Evolutionary conservation across 257 asterid species (phyloP).

Genomic region (Thymus mandschuricus): DNA sequence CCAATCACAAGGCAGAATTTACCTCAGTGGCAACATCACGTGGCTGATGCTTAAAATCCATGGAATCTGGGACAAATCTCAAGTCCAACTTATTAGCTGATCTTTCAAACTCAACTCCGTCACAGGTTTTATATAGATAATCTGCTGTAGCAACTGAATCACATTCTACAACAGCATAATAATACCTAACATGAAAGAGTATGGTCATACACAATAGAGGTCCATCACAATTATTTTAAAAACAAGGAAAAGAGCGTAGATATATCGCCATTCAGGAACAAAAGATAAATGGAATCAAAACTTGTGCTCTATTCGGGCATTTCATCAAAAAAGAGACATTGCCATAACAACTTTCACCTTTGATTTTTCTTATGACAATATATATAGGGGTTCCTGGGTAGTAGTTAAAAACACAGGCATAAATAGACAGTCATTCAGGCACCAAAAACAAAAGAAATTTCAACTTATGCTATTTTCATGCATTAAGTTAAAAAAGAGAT

Average conservation of each 20-base stretch:
- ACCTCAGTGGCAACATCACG: conserved; percentile 94
- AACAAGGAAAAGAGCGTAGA: not conserved
- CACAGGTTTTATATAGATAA: conserved; percentile 79
- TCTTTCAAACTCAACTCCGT: conserved; percentile 93
- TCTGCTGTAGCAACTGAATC: conserved; percentile 95
- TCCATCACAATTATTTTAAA: not conserved
- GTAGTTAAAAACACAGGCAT: not conserved
- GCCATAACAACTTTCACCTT: too few relatives aligned
- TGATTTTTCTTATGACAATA: too few relatives aligned
- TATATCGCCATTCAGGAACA: not conserved
- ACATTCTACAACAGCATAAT: conserved; percentile 86
- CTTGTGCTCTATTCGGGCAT: not conserved
- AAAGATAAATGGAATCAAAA: not conserved
- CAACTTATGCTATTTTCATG: not conserved
- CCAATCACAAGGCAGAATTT: conserved; percentile 27
- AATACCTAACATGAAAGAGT: conserved; percentile 59
- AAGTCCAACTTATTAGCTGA: conserved; percentile 87
- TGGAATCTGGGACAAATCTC: conserved; percentile 90
- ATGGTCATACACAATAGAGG: conserved; percentile 11
- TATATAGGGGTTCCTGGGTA: not conserved
- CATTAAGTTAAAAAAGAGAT: not conserved
- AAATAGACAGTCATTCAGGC: not conserved
- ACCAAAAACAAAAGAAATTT: not conserved
- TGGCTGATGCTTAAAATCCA: conserved; percentile 82
- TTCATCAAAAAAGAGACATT: too few relatives aligned